Evolutionary conservation across 2,329 filamentous ascomycete genomes (phyloP).

Genomic region (Laburnicola sp.): DNA sequence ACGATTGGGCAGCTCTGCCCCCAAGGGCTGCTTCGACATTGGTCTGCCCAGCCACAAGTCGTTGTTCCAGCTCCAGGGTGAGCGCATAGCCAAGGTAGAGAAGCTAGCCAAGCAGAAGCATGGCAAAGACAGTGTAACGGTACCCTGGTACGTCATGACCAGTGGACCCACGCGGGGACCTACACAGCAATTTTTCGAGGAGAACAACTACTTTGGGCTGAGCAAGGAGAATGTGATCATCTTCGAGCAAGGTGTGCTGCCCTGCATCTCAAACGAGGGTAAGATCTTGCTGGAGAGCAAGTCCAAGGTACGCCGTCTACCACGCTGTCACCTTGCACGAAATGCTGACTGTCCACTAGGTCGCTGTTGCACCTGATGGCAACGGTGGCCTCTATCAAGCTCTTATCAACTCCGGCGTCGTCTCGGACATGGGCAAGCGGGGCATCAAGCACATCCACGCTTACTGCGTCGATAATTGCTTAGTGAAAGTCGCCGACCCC

Average conservation of each 20-base stretch:
- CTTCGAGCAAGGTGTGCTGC: slow-evolving; percentile 95
- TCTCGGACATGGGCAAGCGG: slow-evolving; percentile 84
- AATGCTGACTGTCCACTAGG: slow-evolving; percentile 45
- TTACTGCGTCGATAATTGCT: slow-evolving; percentile 98
- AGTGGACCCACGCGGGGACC: slow-evolving; percentile 89
- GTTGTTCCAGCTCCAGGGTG: slow-evolving; percentile 95
- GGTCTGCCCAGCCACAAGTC: slow-evolving; percentile 90
- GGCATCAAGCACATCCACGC: slow-evolving; percentile 94
- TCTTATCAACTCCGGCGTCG: slow-evolving; percentile 75
- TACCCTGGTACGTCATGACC: slow-evolving; percentile 99
- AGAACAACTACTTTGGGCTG: slow-evolving; percentile 89
- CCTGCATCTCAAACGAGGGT: slow-evolving; percentile 95
- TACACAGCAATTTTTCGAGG: slow-evolving; percentile 90
- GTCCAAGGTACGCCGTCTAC: slow-evolving; percentile 61
- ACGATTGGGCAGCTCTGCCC: slow-evolving; percentile 87
- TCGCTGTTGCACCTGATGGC: slow-evolving; percentile 93
- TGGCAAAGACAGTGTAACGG: slow-evolving; percentile 60
- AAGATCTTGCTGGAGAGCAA: slow-evolving; percentile 95
- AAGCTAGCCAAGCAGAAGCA: slow-evolving; percentile 73
- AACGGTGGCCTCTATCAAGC: slow-evolving; percentile 97
- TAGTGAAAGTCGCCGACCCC: slow-evolving; percentile 98
- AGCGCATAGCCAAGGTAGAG: slow-evolving; percentile 87
- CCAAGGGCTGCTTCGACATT: slow-evolving; percentile 98
- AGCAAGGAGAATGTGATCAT: slow-evolving; percentile 82
- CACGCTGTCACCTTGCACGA: background rate